Evolutionary conservation across 202 grass and related monocot species (phyloP), one percentile per base, ranked within the genome.

Genomic region (Musa balbisiana): DNA sequence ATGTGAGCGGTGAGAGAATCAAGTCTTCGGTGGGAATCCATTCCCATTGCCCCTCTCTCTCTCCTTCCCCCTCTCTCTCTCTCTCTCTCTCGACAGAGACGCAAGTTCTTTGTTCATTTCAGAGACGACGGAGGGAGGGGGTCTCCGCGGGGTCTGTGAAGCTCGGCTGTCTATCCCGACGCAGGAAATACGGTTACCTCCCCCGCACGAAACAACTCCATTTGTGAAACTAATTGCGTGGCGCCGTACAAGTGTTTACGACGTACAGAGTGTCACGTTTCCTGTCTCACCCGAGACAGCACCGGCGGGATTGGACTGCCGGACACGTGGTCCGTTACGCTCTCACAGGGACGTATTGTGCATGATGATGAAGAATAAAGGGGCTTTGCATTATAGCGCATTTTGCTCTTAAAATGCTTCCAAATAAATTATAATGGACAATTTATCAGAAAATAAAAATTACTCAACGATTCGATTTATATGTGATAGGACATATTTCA

Each of bases 1-100:
- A 98, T 88, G 83, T 98, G 94, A 5, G 90, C 80, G 12, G 91
- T 98, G 77, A 98, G 90, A 63, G 90, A 90, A 67, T 98, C 88
- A 55, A 89, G 76, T 80, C 85, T 79, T 76, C 83, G 88, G 53
- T 80, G 90, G 69, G 76, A 51, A 51, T 51, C 49, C 67, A 70
- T 70, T 22, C 3, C 33, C 67, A 21, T 70, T 8, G 33, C 33
- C 33, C 63, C 12, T 11, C 43, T 51, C 67, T 70, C 66, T n/a
- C 66, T 10, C n/a, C n/a, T n/a, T n/a, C n/a, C n/a, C n/a, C n/a
- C n/a, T n/a, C 66, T 2, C 14, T 6, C 14, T 69, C 67, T 0
- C 62, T 1, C 62, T 27, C 3, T 15, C 15, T 43, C 33, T 43
- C 33, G 33, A 43, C 33, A 43, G 33, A 43, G 33, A 43, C 33